These are phyloP conservation scores for Metschnikowia henanensis DNA, from an alignment of 805 yeast species.

Conservation along the genomic window DNA sequence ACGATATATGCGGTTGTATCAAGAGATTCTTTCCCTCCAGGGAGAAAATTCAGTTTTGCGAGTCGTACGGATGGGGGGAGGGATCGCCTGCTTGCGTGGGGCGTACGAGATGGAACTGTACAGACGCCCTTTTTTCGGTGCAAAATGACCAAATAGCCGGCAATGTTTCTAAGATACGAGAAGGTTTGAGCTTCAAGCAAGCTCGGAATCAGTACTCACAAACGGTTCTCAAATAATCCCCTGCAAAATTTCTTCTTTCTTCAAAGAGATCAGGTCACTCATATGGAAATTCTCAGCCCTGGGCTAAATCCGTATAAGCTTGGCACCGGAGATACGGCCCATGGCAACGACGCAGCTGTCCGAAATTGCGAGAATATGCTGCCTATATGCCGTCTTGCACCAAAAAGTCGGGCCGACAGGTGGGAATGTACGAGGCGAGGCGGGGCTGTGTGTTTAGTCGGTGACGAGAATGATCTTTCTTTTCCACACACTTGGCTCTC, in stretches of 20 bases:
- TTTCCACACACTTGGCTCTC: background rate
- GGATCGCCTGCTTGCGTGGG: slow-evolving; percentile 8
- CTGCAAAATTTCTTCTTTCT: too few relatives aligned
- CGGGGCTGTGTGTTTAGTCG: slow-evolving; percentile 5
- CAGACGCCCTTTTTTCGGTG: slow-evolving; percentile 5
- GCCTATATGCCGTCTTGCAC: slow-evolving; percentile 3
- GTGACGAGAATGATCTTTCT: background rate
- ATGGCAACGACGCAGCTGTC: slow-evolving; percentile 1
- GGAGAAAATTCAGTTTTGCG: slow-evolving; percentile 8
- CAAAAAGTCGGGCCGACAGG: slow-evolving; percentile 4
- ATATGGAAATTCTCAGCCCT: background rate
- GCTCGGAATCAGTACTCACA: too few relatives aligned
- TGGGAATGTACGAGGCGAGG: slow-evolving; percentile 5
- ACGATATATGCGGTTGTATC: background rate
- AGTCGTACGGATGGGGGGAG: slow-evolving; percentile 1
- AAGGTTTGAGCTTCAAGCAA: background rate
- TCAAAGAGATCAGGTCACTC: background rate
- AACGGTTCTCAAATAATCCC: too few relatives aligned
- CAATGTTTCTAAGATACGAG: background rate
- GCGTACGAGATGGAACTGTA: slow-evolving; percentile 12
- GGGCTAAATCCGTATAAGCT: background rate
- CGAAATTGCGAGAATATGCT: slow-evolving; percentile 7
- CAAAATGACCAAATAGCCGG: background rate
- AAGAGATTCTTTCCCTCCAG: background rate
- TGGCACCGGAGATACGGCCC: background rate